Percentiles rank a stretch among this genome's conserved stretches.
phyloP scores from a whole-genome alignment of 2,329 filamentous ascomycete genomes.

The Fusarium paranaense region DNA sequence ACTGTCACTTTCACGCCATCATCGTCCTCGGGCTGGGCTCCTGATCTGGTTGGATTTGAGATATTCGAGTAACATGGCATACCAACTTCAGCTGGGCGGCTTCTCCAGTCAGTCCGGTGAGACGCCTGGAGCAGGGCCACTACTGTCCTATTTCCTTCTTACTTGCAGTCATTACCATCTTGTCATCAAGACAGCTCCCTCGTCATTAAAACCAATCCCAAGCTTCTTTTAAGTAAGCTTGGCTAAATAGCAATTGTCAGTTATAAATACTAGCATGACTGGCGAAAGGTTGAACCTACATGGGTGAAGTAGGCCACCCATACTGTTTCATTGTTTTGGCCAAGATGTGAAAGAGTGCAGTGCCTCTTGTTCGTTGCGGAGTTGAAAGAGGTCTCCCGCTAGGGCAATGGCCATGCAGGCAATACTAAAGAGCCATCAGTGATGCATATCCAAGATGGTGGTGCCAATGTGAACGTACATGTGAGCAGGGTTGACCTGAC shows the following conservation, averaged over 20 bases:
- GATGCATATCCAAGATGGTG: too few species aligned
- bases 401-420: neutral
- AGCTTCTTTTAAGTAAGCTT: neutral
- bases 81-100: neutral
- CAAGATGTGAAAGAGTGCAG: neutral
- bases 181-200: neutral
- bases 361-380: neutral
- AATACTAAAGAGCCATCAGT: neutral
- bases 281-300: neutral
- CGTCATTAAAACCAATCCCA: neutral
- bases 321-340: neutral
- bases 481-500: neutral
- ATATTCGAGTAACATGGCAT: conserved; percentile 2
- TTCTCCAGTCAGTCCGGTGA: too few species aligned
- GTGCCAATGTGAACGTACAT: neutral
- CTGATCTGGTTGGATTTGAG: conserved; percentile 59
- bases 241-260: neutral
- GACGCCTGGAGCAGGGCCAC: neutral
- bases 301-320: neutral
- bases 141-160: neutral
- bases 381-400: neutral
- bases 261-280: neutral
- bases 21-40: conserved; percentile 47
- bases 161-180: neutral
- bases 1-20: conserved; percentile 50